Evolutionary conservation across 177 flowering plant genomes (phyloP), one percentile per base, ranked within the genome.

Genomic region (Vitis hybrid): DNA sequence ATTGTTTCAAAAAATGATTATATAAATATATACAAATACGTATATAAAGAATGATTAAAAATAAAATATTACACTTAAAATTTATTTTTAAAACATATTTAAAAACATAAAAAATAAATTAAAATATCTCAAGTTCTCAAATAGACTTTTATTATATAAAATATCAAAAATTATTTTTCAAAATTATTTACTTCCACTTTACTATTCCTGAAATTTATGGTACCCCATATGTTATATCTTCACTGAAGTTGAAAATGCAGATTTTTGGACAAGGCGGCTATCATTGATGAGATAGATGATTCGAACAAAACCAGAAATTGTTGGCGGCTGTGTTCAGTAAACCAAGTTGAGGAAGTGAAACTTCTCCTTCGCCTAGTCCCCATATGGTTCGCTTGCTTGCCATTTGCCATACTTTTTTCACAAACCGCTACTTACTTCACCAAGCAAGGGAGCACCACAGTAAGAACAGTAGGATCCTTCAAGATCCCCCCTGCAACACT

Each of bases 391-490:
- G 67, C 85, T 54, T 76, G 83, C 56, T 70, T 84, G 63, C 61
- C 78, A 18, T 82, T 80, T 69, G 87, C 77, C 8, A 61, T 84
- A 41, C 83, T 84, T 1, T 73, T 74, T 58, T 74, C 82, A 14
- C 87, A 84, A 52, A 65, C 75, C 24, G 61, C 77, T 1, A 84
- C 87, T 30, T 82, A 82, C 69, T 84, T 81, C 70, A 84, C 87
- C 35, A 84, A 84, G 77, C 87, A 84, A 78, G 87, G 83, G 49
- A 67, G 61, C 48, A 84, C 82, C 32, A 82, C 82, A 82, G 85
- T 82, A 30, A 72, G 87, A 70, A 58, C 77, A 32, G 73, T 80
- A 5, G 77, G 76, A 11, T 65, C 80, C 35, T 70, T 77, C 51
- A 15, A 71, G 13, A 52, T 84, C 6, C 85, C 85, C 10, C 65